Evolutionary conservation across 495 filamentous ascomycete genomes (phyloP).

Genomic region (Penicillium turbatum): DNA sequence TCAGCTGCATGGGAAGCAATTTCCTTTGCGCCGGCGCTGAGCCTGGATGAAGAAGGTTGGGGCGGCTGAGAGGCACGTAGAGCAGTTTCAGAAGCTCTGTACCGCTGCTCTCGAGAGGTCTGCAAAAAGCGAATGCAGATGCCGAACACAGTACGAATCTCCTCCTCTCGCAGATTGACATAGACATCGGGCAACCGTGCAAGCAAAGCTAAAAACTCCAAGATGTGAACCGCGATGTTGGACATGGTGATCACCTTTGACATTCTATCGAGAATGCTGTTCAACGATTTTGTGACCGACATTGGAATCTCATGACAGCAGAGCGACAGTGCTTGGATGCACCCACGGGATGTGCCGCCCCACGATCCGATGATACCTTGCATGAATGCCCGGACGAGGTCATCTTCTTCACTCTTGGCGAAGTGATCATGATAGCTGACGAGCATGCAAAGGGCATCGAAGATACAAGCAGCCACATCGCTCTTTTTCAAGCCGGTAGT

Average conservation of each 20-base stretch:
- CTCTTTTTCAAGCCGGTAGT: conserved; percentile 75
- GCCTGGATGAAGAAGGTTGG: conserved; percentile 20
- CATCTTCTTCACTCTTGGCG: conserved; percentile 79
- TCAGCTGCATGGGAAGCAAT: conserved; percentile 31
- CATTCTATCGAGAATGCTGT: conserved; percentile 83
- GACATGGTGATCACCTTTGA: conserved; percentile 91
- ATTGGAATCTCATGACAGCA: conserved; percentile 90
- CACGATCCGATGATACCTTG: conserved; percentile 71
- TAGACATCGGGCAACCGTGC: conserved; percentile 82
- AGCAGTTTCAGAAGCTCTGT: conserved; percentile 35
- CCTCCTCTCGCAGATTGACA: conserved; percentile 78
- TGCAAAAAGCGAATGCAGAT: conserved; percentile 93
- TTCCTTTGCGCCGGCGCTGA: conserved; percentile 43
- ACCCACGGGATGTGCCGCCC: conserved; percentile 82
- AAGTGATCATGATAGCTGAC: conserved; percentile 85
- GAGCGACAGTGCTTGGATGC: conserved; percentile 89
- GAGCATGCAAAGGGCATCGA: conserved; percentile 76
- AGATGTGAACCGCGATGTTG: conserved; percentile 83
- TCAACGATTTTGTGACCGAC: conserved; percentile 75
- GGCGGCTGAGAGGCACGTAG: conserved; percentile 21
- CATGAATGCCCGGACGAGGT: conserved; percentile 79
- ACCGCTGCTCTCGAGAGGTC: conserved; percentile 56
- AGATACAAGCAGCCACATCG: conserved; percentile 83
- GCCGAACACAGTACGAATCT: conserved; percentile 87
- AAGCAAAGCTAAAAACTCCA: conserved; percentile 86